These are phyloP conservation scores for Diaporthe ilicicola DNA, from an alignment of 2,329 filamentous ascomycete genomes.

Conservation along the genomic window DNA sequence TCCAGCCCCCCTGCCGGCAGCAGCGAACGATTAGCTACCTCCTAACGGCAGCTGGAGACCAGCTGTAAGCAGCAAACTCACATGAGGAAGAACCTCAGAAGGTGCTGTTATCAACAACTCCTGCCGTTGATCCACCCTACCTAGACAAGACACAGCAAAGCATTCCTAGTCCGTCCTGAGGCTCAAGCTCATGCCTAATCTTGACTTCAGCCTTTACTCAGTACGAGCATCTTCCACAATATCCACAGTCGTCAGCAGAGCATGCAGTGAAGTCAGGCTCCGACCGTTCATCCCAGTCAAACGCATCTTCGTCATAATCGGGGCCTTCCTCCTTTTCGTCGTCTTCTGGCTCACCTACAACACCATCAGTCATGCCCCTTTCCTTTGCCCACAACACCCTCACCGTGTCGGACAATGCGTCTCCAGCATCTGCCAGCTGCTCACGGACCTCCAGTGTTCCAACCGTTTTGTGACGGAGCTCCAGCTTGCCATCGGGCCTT, in stretches of 20 bases:
- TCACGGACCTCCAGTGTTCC: conserved; percentile 38
- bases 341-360: background rate
- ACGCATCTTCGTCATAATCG: conserved; percentile 18
- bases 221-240: conserved; percentile 38
- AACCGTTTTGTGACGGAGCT: conserved; percentile 35
- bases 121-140: background rate
- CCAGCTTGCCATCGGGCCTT: conserved; percentile 35
- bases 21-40: no score
- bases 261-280: conserved; percentile 38
- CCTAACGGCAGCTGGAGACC: background rate
- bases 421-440: conserved; percentile 35
- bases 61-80: background rate
- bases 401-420: conserved; percentile 39
- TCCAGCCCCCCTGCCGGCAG: background rate
- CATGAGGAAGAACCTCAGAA: background rate
- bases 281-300: conserved; percentile 19
- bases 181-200: background rate
- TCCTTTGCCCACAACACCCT: conserved; percentile 37
- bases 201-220: conserved; percentile 11
- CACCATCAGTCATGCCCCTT: background rate
- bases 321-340: background rate
- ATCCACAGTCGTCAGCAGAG: conserved; percentile 36
- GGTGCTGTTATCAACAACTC: no score
- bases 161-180: background rate
- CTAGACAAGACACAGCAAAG: background rate